Percentiles rank a stretch among this genome's conserved stretches.
These are phyloP conservation scores for Populus deltoides DNA, from an alignment of 345 rosid genomes.

Conservation along the genomic window DNA sequence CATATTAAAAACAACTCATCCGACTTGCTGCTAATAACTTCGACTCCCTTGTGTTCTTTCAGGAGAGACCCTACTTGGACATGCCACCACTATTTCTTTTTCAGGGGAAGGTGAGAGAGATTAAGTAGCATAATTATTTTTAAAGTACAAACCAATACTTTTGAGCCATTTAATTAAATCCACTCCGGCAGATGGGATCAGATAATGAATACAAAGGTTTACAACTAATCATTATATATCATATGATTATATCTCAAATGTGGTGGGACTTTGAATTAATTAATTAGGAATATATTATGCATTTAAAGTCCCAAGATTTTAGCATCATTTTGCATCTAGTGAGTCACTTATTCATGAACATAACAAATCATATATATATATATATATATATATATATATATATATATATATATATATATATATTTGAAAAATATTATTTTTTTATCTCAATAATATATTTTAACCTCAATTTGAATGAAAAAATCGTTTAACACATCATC, in stretches of 20 bases:
- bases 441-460: too few species aligned
- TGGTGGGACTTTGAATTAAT: not conserved
- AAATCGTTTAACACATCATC: too few species aligned
- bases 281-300: too few species aligned
- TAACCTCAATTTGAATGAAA: too few species aligned
- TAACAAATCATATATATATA: too few species aligned
- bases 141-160: constrained; percentile 5
- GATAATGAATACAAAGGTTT: not conserved
- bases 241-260: constrained; percentile 4
- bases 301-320: too few species aligned
- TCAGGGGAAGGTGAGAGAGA: not conserved
- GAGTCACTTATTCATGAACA: too few species aligned
- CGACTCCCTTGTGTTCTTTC: not conserved
- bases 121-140: not conserved
- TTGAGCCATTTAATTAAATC: constrained; percentile 16
- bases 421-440: too few species aligned
- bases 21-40: not conserved
- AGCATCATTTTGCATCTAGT: too few species aligned
- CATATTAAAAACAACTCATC: too few species aligned
- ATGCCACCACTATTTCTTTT: not conserved
- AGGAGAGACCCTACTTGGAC: not conserved
- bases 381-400: too few species aligned
- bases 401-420: too few species aligned
- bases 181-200: constrained; percentile 27
- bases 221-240: constrained; percentile 34